These are phyloP conservation scores for Fusarium sp. DNA, from an alignment of 2,329 filamentous ascomycete genomes.

Conservation along the genomic window DNA sequence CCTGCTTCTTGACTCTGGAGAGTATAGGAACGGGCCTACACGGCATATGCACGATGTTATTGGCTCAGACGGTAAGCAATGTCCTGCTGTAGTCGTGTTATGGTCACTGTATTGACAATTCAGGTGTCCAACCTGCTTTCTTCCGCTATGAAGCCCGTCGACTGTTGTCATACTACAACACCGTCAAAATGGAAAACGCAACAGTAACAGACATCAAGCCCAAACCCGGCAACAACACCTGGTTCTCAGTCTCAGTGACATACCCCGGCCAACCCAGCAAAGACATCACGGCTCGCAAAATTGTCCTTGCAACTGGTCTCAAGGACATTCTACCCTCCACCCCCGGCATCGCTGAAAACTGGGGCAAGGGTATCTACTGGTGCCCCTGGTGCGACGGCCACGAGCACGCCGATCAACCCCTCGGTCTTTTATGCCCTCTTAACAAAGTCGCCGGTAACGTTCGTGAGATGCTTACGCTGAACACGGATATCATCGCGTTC, in stretches of 20 bases:
- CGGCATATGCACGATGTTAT: conserved; percentile 72
- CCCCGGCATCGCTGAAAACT: conserved; percentile 66
- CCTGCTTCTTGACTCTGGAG: conserved; percentile 68
- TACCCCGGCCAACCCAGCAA: conserved; percentile 36
- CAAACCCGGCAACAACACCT: conserved; percentile 54
- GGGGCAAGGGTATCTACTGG: conserved; percentile 72
- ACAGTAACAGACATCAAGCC: conserved; percentile 61
- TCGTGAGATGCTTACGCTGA: conserved; percentile 66
- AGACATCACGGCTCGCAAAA: conserved; percentile 62
- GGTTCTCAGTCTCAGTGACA: conserved; percentile 58
- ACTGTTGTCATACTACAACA: conserved; percentile 64
- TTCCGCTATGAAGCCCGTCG: conserved; percentile 67
- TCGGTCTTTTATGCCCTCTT: conserved; percentile 65
- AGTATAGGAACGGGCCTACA: conserved; percentile 69
- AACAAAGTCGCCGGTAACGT: conserved; percentile 59
- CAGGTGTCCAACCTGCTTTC: conserved; percentile 66
- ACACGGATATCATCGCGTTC: conserved; percentile 67
- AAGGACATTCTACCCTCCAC: conserved; percentile 66
- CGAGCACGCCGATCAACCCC: conserved; percentile 69
- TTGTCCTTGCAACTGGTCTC: conserved; percentile 70
- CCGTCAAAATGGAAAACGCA: conserved; percentile 63
- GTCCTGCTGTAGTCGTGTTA: fast-evolving
- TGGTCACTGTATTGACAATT: conserved; percentile 4
- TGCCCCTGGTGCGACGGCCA: conserved; percentile 75
- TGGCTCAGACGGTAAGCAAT: conserved; percentile 66